These are phyloP conservation scores for Apiotrichum gracile DNA, from an alignment of 1,284 basidiomycete species.

Conservation along the genomic window DNA sequence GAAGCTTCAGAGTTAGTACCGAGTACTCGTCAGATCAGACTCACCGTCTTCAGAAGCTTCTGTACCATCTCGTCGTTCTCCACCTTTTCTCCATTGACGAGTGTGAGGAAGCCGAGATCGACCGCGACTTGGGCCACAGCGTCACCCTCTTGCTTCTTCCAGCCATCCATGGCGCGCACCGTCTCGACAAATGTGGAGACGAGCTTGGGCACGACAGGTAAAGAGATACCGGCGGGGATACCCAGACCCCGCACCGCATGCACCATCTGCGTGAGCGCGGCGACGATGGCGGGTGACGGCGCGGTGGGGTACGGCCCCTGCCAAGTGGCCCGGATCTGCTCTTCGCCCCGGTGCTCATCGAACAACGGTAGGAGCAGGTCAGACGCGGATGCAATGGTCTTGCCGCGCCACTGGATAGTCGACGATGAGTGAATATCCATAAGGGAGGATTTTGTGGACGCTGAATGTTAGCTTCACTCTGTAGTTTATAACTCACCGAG, in stretches of 20 bases:
- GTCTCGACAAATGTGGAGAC: slow-evolving; percentile 21
- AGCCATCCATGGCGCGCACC: slow-evolving; percentile 25
- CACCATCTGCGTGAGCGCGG: slow-evolving; percentile 35
- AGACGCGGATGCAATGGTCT: slow-evolving; percentile 20
- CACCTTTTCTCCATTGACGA: slow-evolving; percentile 21
- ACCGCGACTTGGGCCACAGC: slow-evolving; percentile 25
- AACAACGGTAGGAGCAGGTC: slow-evolving; percentile 25
- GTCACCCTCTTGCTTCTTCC: slow-evolving; percentile 20
- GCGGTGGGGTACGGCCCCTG: slow-evolving; percentile 28
- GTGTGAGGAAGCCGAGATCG: slow-evolving; percentile 33
- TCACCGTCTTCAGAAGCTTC: slow-evolving; percentile 19
- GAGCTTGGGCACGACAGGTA: slow-evolving; percentile 20
- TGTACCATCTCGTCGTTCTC: slow-evolving; percentile 17
- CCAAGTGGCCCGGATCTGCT: slow-evolving; percentile 29
- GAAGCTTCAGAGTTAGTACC: slow-evolving; percentile 6
- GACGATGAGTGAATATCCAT: slow-evolving; percentile 28
- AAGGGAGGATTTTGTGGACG: slow-evolving; percentile 11
- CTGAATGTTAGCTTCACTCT: neutral
- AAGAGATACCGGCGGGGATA: slow-evolving; percentile 24
- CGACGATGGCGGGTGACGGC: slow-evolving; percentile 26
- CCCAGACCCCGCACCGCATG: slow-evolving; percentile 29
- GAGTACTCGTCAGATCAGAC: neutral
- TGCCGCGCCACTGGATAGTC: slow-evolving; percentile 25
- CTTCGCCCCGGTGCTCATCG: slow-evolving; percentile 16
- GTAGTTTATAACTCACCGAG: slow-evolving; percentile 11